Base-by-base conservation (phyloP, 192 early-diverging fungal genomes). In the Podila horticola region DNA sequence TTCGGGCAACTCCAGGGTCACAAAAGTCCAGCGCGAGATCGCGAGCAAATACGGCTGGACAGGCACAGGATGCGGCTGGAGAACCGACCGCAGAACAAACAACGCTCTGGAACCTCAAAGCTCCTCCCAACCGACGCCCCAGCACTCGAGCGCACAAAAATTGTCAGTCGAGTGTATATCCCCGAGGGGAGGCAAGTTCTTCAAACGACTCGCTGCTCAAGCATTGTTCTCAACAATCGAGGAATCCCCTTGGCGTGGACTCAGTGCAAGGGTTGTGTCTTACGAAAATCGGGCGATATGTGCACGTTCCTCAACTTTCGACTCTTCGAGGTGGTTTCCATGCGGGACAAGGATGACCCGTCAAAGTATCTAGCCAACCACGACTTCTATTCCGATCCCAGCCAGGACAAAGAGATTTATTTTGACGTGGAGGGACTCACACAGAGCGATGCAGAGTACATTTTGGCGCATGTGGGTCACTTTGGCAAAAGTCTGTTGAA, bases 381-480 rank as follows among this genome's bases (percentile, higher is more conserved):
- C 8, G 72, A 67, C 29, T 74, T 74, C 38, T 74, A 26, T 31
- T 57, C 66, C n/a, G 60, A 68, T 41, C 63, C 66, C 15, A 24
- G n/a, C 5, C 30, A 13, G 0, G 66, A 74, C 66, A 48, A 28
- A 13, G 6, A 15, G 4, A 17, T 68, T 4, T 7, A 29, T 30
- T 63, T 74, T 52, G n/a, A 67, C 1, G 34, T 52, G 30, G 0
- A 19, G 5, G 60, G 34, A 1, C 64, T 74, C 19, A 11, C 36
- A 2, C 20, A 0, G 19, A 45, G 28, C 5, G 34, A 41, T 17
- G 28, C 58, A 0, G 9, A 12, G 0, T 62, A 74, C 34, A 61
- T 67, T 10, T 30, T 74, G 31, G 65, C 59, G 22, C n/a, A 55
- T 34, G 58, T 31, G 12, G 33, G 41, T 51, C 22, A 26, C 7